Evolutionary conservation across 2,329 filamentous ascomycete genomes (phyloP), one percentile per base, ranked within the genome.

Genomic region (Dactylellina sp.): DNA sequence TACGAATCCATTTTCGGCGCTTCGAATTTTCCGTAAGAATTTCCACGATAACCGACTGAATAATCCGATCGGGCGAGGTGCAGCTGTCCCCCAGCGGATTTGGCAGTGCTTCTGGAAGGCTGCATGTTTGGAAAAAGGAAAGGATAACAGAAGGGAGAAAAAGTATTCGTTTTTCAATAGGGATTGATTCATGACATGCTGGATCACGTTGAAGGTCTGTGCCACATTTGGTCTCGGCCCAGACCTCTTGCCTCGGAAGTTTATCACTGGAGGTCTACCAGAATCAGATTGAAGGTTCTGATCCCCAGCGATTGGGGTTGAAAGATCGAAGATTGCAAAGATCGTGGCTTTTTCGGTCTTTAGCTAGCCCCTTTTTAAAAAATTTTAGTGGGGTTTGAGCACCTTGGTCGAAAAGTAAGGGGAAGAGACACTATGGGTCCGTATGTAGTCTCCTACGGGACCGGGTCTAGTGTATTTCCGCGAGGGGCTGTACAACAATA

Each of bases 41-140:
- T 59, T 49, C 70, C 70, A 74, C 70, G 70, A 74, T 74, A 74
- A 65, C 70, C 70, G 70, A 74, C 61, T 57, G 61, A 74, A 74
- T 64, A 74, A 74, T 74, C 70, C 70, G 70, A 74, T 74, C 70
- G 49, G 70, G 70, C 32, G 44, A 66, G 61, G 57, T 74, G 70
- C 70, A 66, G 70, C 61, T 66, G 70, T 25, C 70, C 49, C 50
- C 49, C 50, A 50, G 62, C 50, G 56, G 55, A 46, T 66, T 66
- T 65, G 53, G 62, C 61, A 25, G 50, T 57, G 37, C 64, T 74
- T 74, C 70, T 74, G 70, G 70, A 74, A 74, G 70, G 70, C 70
- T 74, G 70, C 70, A 74, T 20, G 61, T 57, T 53, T 57, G 55
- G 53, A 25, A 52, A 25, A 49, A 16, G 35, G 35, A 62, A 52